Evolutionary conservation across 1,284 basidiomycete species (phyloP), one percentile per base, ranked within the genome.

Genomic region (Cutaneotrichosporon sp.): DNA sequence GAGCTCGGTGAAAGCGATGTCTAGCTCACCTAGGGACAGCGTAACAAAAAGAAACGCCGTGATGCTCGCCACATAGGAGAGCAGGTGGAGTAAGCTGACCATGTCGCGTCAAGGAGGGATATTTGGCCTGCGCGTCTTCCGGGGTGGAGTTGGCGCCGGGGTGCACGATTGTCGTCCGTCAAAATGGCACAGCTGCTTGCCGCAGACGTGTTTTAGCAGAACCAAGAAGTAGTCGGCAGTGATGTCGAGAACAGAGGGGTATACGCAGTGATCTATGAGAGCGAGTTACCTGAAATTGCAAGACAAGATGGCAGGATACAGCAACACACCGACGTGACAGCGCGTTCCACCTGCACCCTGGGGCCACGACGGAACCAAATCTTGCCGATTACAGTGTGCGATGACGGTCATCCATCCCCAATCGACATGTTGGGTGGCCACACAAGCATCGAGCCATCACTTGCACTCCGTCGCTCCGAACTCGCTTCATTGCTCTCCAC

Each of bases 41-140:
- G 86, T 88, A 37, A 88, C 83, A 64, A 90, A 90, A 53, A 84
- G 78, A 67, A 90, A 87, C 7, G 82, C 86, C 35, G 81, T 82
- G 39, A 84, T 56, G 15, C 81, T 79, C 20, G 85, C 86, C 39
- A 80, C 74, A 77, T 87, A 89, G 58, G 74, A 74, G 38, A 76
- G 63, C 36, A 72, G n/a, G 50, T 75, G 70, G 12, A 76, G 61
- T 7, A 76, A 61, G 12, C 65, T 58, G 41, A 67, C 59, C 44
- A 53, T 58, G 26, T 38, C 15, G 36, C 8, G 26, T 30, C 10
- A 10, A 30, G 5, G 26, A 7, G 26, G 26, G 26, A 30, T n/a
- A n/a, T n/a, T 30, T 30, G 10, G 26, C 26, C 26, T 30, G 26
- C 26, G 7, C 26, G 26, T 30, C 26, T 5, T 30, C 26, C 10